phyloP scores from a whole-genome alignment of 2,329 filamentous ascomycete genomes.

The Hymenotorrendiella dingleyae region DNA sequence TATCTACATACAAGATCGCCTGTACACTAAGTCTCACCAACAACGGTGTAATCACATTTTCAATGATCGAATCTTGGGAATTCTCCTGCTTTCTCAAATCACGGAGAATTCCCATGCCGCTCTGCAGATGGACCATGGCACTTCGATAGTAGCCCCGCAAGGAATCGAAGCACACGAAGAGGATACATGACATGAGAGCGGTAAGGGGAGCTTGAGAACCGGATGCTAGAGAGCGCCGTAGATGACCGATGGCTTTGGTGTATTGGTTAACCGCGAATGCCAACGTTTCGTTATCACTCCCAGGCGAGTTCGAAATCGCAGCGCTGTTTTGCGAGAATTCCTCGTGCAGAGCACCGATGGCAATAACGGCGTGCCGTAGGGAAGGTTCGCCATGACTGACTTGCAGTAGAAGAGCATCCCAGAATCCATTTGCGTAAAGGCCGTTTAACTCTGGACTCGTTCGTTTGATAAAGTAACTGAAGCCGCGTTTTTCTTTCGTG shows the following conservation, averaged over 20 bases:
- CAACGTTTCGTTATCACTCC: conserved; percentile 7
- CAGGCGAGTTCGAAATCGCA: conserved; percentile 6
- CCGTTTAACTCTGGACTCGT: conserved; percentile 24
- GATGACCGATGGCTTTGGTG: conserved; percentile 25
- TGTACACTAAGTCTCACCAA: conserved; percentile 25
- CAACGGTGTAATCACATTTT: conserved; percentile 21
- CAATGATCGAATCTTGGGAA: conserved; percentile 17
- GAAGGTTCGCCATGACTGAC: conserved; percentile 21
- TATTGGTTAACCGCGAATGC: conserved; percentile 27
- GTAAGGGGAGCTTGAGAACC: conserved; percentile 21
- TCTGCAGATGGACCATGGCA: conserved; percentile 27
- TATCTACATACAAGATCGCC: conserved; percentile 27
- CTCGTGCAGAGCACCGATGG: conserved; percentile 27
- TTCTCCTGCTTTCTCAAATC: conserved; percentile 10
- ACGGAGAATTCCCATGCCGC: conserved; percentile 25
- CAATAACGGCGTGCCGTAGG: conserved; percentile 27
- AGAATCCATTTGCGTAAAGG: conserved; percentile 24
- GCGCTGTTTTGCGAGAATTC: conserved; percentile 19
- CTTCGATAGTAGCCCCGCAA: conserved; percentile 24
- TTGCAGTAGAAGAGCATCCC: conserved; percentile 26
- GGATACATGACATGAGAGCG: conserved; percentile 26
- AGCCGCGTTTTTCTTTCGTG: conserved; percentile 22
- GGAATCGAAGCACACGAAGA: conserved; percentile 29
- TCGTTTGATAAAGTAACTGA: conserved; percentile 23
- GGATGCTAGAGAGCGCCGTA: conserved; percentile 19